Evolutionary conservation across 306 rosid species (phyloP).

Genomic region (Sicyos edulis): DNA sequence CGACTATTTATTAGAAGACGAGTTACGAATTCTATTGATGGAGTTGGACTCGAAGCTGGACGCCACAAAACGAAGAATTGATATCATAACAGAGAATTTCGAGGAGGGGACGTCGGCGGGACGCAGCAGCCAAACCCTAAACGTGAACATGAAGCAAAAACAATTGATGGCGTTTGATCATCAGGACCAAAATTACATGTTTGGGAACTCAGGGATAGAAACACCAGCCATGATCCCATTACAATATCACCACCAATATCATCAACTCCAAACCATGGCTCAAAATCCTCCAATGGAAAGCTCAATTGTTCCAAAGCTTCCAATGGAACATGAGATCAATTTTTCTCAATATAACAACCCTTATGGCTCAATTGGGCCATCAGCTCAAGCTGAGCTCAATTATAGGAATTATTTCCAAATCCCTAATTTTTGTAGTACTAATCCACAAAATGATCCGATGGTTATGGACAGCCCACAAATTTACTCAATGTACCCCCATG

Average conservation of each 20-base stretch:
- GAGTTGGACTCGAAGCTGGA: slow-evolving; percentile 11
- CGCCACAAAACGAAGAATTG: neutral
- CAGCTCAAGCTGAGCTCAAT: neutral
- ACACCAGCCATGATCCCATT: neutral
- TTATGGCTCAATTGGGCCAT: neutral
- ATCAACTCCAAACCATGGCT: slow-evolving; percentile 3
- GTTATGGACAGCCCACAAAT: neutral
- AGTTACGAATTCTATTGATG: neutral
- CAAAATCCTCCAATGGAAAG: neutral
- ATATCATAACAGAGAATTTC: neutral
- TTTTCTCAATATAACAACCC: neutral
- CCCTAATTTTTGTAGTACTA: neutral
- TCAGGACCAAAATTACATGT: neutral
- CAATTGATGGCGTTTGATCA: neutral
- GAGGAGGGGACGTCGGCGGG: neutral
- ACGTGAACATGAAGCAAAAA: neutral
- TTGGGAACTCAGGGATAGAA: neutral
- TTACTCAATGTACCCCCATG: slow-evolving; percentile 2
- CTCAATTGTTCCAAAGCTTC: neutral
- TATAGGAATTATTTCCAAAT: neutral
- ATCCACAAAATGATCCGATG: neutral
- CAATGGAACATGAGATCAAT: neutral
- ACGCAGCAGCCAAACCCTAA: neutral
- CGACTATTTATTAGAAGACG: neutral
- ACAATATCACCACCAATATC: neutral